Conservation (phyloP, 169 alveolate genomes). For the Perkinsus olseni region DNA sequence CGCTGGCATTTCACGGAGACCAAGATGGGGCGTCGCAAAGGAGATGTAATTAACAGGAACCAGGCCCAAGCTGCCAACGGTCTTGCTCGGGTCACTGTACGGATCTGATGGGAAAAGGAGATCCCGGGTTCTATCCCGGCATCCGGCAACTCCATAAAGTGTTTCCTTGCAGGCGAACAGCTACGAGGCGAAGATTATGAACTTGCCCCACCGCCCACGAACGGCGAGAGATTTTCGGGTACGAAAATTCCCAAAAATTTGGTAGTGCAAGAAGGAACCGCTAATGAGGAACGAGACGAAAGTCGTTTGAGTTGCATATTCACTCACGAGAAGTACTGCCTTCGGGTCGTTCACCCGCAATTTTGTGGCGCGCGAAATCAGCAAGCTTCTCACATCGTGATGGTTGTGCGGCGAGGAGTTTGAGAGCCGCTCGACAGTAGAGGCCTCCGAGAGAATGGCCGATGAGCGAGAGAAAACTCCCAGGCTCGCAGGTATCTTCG, state of each 20-base stretch:
- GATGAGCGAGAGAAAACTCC: background rate
- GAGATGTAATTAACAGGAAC: background rate
- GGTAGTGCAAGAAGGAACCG: no score
- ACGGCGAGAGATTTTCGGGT: no score
- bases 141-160: no score
- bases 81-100: background rate
- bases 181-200: no score
- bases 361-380: background rate
- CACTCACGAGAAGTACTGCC: no score
- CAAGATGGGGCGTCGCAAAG: background rate
- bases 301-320: no score
- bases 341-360: no score
- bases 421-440: background rate
- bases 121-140: background rate
- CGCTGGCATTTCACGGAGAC: background rate
- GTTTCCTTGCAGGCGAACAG: no score
- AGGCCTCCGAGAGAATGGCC: background rate
- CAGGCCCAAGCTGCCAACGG: background rate
- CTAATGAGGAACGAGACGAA: no score
- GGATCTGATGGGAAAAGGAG: background rate
- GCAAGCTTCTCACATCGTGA: background rate
- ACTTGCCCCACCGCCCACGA: no score
- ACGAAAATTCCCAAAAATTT: no score
- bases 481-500: background rate
- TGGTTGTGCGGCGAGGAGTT: background rate